Percentiles rank a stretch among this genome's conserved stretches.
These are phyloP conservation scores for Kalanchoe fedtschenkoi DNA, from an alignment of 164 flowering plant genomes.

Conservation along the genomic window DNA sequence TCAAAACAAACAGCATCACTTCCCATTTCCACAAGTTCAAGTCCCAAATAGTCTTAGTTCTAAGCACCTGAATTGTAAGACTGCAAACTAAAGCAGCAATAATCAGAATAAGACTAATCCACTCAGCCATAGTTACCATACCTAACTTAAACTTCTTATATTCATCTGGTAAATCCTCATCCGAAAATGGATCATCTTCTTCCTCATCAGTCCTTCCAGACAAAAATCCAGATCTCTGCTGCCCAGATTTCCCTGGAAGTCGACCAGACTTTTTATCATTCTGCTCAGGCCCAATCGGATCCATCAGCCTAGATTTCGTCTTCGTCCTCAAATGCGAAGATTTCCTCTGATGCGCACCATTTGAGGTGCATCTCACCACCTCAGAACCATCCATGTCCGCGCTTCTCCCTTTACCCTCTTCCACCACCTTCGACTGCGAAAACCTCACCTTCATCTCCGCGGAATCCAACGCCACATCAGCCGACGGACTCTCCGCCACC, in stretches of 20 bases:
- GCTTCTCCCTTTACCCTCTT: neutral
- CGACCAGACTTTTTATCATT: slow-evolving; percentile 11
- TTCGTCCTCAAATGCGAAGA: slow-evolving; percentile 13
- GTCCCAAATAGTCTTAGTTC: slow-evolving; percentile 16
- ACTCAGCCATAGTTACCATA: slow-evolving; percentile 19
- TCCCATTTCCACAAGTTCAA: slow-evolving; percentile 58
- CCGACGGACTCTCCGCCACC: slow-evolving; percentile 13
- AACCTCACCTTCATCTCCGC: slow-evolving; percentile 20
- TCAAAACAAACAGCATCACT: slow-evolving; percentile 38
- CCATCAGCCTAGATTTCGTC: slow-evolving; percentile 33
- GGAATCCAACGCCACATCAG: slow-evolving; percentile 16
- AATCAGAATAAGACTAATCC: slow-evolving; percentile 37
- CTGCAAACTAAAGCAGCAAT: slow-evolving; percentile 23
- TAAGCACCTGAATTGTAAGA: slow-evolving; percentile 22
- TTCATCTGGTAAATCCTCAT: slow-evolving; percentile 38
- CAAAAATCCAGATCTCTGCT: slow-evolving; percentile 18
- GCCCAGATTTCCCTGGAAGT: slow-evolving; percentile 14
- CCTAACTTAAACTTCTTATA: slow-evolving; percentile 17
- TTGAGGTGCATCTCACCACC: slow-evolving; percentile 25
- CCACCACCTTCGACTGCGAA: neutral
- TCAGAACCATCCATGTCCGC: slow-evolving; percentile 7
- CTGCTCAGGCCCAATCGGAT: slow-evolving; percentile 18
- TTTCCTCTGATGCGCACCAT: slow-evolving; percentile 14
- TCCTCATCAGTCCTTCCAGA: slow-evolving; percentile 22
- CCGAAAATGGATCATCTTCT: slow-evolving; percentile 40